Evolutionary conservation across 2,329 filamentous ascomycete species (phyloP), one percentile per base, ranked within the genome.

Genomic region (Blumeria hordei): DNA sequence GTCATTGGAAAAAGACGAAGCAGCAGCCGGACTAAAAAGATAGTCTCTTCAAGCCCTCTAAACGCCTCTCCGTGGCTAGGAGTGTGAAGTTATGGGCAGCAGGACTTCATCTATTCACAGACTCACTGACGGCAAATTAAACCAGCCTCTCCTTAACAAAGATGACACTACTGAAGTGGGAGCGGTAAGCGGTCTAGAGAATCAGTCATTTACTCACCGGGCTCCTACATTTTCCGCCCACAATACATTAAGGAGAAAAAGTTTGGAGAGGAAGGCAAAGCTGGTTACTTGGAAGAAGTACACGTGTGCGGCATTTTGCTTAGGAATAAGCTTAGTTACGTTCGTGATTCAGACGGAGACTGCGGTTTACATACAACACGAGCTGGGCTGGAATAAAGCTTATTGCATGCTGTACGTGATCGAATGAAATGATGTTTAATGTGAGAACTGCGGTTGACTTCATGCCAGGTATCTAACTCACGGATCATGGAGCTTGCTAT

Each of bases 341-440:
- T 98, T 98, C 67, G 86, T 87, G 51, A 73, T 94, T 6, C 92
- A 98, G 75, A 96, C 92, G 3, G 90, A 96, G 72, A 87, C 94
- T 55, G 90, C 88, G 10, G 81, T 93, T 9, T 88, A 95, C 69
- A 92, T 98, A 58, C 90, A 96, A 70, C 82, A 90, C 66, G 81
- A 92, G 57, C 70, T 95, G 59, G 80, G 84, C 59, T 98, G 92
- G 92, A 79, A 93, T 70, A 98, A 98, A 72, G 86, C 92, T n/a
- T 98, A 95, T 71, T 94, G 87, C 73, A 98, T 98, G 92, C 78
- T 98, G 74, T 95, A 70, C 70, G 70, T 67, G 33, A 18, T 4
- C 35, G 8, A 21, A 14, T 32, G 10, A 34, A 50, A 50, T 50
- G 1, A 41, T 34, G 8, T 47, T n/a, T 11, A 16, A 37, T 32